Conservation (phyloP, 129 eudicot genomes). For the Mikania micrantha region DNA sequence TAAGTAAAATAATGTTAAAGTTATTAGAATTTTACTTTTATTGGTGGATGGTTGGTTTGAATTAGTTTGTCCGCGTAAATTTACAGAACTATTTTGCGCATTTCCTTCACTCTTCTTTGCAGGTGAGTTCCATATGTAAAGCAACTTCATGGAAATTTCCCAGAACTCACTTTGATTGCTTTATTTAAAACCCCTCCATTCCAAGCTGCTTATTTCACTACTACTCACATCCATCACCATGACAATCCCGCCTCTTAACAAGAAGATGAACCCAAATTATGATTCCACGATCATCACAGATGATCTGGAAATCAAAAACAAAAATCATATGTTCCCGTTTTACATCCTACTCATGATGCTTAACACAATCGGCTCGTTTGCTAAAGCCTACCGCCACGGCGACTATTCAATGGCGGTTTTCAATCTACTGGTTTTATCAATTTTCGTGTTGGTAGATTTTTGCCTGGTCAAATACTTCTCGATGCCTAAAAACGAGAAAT, state of each 20-base stretch:
- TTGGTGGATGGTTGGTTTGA: no score
- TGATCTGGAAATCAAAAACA: neutral
- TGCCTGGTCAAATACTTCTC: neutral
- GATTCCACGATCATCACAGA: neutral
- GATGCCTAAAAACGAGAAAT: slow-evolving; percentile 11
- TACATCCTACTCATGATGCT: neutral
- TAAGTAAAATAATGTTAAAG: no score
- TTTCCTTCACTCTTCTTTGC: no score
- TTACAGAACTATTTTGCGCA: no score
- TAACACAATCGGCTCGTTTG: neutral
- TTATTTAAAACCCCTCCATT: no score
- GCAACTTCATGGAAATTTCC: no score
- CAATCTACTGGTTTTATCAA: neutral
- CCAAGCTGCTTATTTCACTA: no score
- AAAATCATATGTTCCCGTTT: neutral
- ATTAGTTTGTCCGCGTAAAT: no score
- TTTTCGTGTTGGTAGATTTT: neutral
- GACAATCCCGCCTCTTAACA: neutral
- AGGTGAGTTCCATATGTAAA: no score
- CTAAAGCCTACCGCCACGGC: neutral
- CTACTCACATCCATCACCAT: neutral
- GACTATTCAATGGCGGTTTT: neutral
- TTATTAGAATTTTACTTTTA: no score
- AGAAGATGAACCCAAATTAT: neutral
- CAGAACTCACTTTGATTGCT: no score